phyloP scores from a whole-genome alignment of 169 alveolate genomes.

The Eimeria tenella region DNA sequence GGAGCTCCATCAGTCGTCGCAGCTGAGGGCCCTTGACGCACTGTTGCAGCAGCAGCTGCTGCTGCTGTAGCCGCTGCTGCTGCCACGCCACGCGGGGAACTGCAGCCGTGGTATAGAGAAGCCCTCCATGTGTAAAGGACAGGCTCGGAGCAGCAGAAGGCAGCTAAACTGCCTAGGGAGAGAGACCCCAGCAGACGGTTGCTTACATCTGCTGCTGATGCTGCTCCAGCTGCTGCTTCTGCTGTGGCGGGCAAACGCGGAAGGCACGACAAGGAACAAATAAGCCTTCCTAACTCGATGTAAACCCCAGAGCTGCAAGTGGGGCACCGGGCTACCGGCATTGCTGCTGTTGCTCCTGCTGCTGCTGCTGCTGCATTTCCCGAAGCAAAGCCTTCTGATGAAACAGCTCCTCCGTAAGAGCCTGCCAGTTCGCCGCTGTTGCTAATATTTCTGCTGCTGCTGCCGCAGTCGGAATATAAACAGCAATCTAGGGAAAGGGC shows the following conservation, averaged over 20 bases:
- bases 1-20: not conserved
- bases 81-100: conserved; percentile 40
- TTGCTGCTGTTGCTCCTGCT: conserved; percentile 39
- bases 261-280: not conserved
- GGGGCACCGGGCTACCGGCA: conserved; percentile 18
- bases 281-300: conserved; percentile 1
- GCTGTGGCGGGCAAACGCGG: conserved; percentile 6
- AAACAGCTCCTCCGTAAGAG: not conserved
- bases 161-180: conserved; percentile 59
- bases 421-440: not conserved
- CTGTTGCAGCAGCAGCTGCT: conserved; percentile 27
- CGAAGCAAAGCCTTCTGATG: not conserved
- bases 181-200: not conserved
- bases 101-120: conserved; percentile 39
- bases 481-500: conserved; percentile 36
- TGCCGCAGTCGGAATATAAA: not conserved
- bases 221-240: conserved; percentile 49
- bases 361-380: conserved; percentile 29
- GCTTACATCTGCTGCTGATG: conserved; percentile 43
- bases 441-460: not conserved
- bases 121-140: conserved; percentile 58
- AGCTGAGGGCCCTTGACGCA: not conserved
- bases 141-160: conserved; percentile 43
- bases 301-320: conserved; percentile 27
- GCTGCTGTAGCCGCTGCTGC: conserved; percentile 58